Percentiles rank a stretch among this genome's conserved stretches.
Evolutionary conservation across 768 basidiomycete species (phyloP).

Genomic region (Macrolepiota fuliginosa): DNA sequence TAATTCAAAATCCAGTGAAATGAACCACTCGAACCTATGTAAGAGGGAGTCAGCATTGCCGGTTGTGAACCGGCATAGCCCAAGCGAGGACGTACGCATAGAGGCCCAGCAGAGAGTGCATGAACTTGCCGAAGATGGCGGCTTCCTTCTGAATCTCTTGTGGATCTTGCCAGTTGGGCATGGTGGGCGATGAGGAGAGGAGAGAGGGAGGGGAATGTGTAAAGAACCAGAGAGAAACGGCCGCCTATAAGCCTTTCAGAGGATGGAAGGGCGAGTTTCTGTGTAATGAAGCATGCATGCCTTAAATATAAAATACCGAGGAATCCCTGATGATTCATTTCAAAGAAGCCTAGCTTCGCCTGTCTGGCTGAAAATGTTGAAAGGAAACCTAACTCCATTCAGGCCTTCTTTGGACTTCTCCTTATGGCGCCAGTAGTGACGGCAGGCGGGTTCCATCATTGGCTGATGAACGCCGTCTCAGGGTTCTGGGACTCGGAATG

Average conservation of each 20-base stretch:
- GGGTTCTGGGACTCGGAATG: background rate
- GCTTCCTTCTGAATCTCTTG: constrained; percentile 45
- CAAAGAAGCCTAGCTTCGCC: constrained; percentile 4
- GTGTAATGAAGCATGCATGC: background rate
- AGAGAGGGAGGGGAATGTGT: background rate
- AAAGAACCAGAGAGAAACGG: constrained; percentile 10
- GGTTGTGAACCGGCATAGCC: background rate
- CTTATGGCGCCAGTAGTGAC: background rate
- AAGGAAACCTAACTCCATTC: constrained; percentile 5
- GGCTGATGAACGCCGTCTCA: background rate
- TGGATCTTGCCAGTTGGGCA: constrained; percentile 56
- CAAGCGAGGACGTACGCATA: constrained; percentile 40
- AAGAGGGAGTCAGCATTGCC: background rate
- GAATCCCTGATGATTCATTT: background rate
- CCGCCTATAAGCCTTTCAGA: constrained; percentile 1
- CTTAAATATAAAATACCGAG: constrained; percentile 3
- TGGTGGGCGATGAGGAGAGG: constrained; percentile 17
- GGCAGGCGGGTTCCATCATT: background rate
- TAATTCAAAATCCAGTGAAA: constrained; percentile 65
- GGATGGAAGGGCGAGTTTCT: background rate
- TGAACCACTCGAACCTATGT: constrained; percentile 60
- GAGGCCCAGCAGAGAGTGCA: constrained; percentile 56
- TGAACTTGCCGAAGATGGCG: constrained; percentile 46
- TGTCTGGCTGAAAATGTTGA: background rate
- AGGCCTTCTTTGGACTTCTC: background rate